Conservation (phyloP, 2,329 filamentous ascomycete species). For the Pseudocercospora cruenta region DNA sequence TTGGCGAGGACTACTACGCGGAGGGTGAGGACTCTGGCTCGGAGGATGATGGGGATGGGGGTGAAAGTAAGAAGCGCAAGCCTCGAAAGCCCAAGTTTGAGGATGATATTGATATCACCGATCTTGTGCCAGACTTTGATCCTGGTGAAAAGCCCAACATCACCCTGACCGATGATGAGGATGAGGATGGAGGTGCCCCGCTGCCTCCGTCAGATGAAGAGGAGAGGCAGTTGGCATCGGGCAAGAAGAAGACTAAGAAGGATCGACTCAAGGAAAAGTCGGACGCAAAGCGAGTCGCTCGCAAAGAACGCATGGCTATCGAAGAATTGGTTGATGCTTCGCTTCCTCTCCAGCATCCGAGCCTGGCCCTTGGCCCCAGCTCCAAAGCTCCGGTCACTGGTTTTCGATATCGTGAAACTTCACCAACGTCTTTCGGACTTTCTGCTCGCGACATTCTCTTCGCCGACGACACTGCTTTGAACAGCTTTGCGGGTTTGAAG, state of each 20-base stretch:
- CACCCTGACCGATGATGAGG: constrained; percentile 59
- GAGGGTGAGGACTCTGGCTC: constrained; percentile 60
- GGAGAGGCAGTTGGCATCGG: constrained; percentile 19
- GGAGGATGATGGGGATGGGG: constrained; percentile 45
- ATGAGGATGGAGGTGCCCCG: constrained; percentile 39
- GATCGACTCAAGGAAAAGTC: constrained; percentile 47
- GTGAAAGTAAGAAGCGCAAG: constrained; percentile 57
- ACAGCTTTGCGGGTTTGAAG: constrained; percentile 90
- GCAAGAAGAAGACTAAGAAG: constrained; percentile 45
- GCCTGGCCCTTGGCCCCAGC: constrained; percentile 47
- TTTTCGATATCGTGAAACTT: constrained; percentile 95
- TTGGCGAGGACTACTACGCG: constrained; percentile 90
- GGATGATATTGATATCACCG: constrained; percentile 96
- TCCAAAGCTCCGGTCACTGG: constrained; percentile 53
- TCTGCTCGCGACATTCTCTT: constrained; percentile 90
- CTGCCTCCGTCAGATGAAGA: constrained; percentile 17
- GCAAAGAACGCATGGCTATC: constrained; percentile 78
- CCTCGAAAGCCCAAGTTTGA: constrained; percentile 89
- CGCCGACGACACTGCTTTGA: constrained; percentile 81
- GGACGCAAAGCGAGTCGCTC: constrained; percentile 71
- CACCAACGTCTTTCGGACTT: constrained; percentile 85
- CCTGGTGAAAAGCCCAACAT: constrained; percentile 60
- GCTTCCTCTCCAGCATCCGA: constrained; percentile 72
- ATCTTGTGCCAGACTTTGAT: constrained; percentile 84
- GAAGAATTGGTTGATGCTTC: constrained; percentile 83